Percentiles rank a stretch among this genome's conserved stretches.
Evolutionary conservation across 805 yeast genomes (phyloP).

Genomic region (Spencermartinsiella europaea): DNA sequence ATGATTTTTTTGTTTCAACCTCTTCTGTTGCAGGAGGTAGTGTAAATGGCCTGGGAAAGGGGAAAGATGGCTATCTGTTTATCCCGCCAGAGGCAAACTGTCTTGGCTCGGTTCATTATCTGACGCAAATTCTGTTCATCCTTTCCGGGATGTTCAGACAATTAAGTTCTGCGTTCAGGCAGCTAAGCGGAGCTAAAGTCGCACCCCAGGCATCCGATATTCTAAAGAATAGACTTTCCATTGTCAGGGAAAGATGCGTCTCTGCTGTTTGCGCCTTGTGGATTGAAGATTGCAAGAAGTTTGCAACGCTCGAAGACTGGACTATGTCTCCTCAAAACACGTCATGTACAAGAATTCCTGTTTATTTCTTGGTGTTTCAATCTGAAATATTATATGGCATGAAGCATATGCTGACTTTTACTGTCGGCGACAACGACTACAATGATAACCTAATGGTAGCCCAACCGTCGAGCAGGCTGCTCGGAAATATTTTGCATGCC

Average conservation of each 20-base stretch:
- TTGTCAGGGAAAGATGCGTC: conserved; percentile 40
- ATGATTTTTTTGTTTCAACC: conserved; percentile 25
- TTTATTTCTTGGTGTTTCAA: conserved; percentile 37
- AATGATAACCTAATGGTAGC: conserved; percentile 21
- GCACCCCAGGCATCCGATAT: conserved; percentile 36
- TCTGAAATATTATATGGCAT: conserved; percentile 32
- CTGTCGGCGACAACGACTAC: conserved; percentile 12
- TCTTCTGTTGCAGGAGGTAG: not conserved
- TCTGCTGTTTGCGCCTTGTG: conserved; percentile 47
- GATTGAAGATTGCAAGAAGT: conserved; percentile 43
- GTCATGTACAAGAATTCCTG: conserved; percentile 37
- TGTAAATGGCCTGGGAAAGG: not conserved
- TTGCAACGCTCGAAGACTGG: conserved; percentile 40
- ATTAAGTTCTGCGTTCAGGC: conserved; percentile 39
- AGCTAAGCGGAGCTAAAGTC: conserved; percentile 41
- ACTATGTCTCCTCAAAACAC: conserved; percentile 24
- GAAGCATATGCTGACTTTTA: conserved; percentile 13
- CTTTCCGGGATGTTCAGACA: conserved; percentile 16
- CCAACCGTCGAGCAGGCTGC: conserved; percentile 32
- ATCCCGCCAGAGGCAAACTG: conserved; percentile 64
- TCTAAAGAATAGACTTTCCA: conserved; percentile 34
- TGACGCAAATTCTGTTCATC: conserved; percentile 40
- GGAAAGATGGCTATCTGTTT: conserved; percentile 40
- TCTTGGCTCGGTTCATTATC: conserved; percentile 50
- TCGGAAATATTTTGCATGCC: conserved; percentile 31